Evolutionary conservation across 306 rosid genomes (phyloP).

Genomic region (Cicer judaicum): DNA sequence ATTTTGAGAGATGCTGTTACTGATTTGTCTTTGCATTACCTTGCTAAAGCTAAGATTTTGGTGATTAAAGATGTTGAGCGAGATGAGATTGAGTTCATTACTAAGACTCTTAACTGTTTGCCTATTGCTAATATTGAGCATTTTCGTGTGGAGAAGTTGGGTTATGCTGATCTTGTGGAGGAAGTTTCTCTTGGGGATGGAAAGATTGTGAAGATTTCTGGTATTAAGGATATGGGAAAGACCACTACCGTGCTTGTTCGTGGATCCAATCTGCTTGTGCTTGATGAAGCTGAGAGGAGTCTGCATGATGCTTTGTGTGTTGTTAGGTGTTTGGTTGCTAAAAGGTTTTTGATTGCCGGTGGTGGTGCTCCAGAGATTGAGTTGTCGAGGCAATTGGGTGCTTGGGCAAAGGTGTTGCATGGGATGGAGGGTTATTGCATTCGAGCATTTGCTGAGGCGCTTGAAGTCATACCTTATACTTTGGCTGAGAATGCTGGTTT

Average conservation of each 20-base stretch:
- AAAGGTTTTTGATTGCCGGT: conserved; percentile 92
- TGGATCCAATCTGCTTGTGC: conserved; percentile 82
- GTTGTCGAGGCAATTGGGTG: conserved; percentile 94
- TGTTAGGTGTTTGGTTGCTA: conserved; percentile 88
- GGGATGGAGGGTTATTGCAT: conserved; percentile 99
- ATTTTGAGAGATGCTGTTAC: conserved; percentile 95
- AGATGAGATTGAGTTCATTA: conserved; percentile 94
- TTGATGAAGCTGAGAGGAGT: conserved; percentile 95
- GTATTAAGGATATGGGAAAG: conserved; percentile 94
- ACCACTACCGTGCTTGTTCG: conserved; percentile 90
- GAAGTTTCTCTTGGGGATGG: conserved; percentile 92
- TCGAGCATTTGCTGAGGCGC: conserved; percentile 90
- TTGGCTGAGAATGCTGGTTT: conserved; percentile 95
- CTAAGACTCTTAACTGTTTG: conserved; percentile 90
- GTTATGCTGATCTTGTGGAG: conserved; percentile 89
- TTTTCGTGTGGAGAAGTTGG: conserved; percentile 88
- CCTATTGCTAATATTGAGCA: conserved; percentile 95
- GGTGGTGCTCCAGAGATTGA: conserved; percentile 99
- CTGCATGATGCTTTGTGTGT: conserved; percentile 98
- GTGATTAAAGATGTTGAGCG: conserved; percentile 97
- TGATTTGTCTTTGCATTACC: conserved; percentile 89
- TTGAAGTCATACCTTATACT: conserved; percentile 96
- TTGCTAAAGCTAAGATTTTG: conserved; percentile 92
- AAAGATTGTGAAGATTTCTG: conserved; percentile 87
- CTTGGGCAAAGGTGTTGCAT: conserved; percentile 97